These are phyloP conservation scores for Ehretia macrophylla DNA, from an alignment of 257 asterid genomes.

Conservation along the genomic window DNA sequence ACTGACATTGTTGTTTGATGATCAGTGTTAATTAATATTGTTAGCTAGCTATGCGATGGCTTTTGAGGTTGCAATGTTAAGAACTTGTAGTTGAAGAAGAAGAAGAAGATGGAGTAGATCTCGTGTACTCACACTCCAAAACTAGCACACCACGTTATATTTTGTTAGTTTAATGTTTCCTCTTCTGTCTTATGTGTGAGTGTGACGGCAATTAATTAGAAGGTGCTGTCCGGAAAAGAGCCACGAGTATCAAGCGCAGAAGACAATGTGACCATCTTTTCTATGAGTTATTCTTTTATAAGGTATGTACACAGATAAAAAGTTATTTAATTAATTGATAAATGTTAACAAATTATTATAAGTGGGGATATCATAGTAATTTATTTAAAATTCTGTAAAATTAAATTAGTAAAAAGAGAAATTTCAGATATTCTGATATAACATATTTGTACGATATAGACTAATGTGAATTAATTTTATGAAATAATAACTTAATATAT, in stretches of 20 bases:
- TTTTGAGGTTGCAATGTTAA: neutral
- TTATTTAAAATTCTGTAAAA: no score
- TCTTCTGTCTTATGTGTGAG: slow-evolving; percentile 19
- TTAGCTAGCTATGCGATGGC: neutral
- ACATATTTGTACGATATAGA: no score
- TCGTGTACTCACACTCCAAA: neutral
- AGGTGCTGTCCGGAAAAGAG: slow-evolving; percentile 7
- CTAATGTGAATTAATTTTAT: no score
- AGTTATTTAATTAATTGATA: no score
- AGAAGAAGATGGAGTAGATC: neutral
- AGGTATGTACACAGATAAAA: no score
- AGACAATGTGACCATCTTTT: neutral
- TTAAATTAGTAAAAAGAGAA: no score
- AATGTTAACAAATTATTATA: no score
- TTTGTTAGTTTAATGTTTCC: slow-evolving; percentile 21
- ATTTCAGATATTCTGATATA: no score
- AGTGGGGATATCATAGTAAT: no score
- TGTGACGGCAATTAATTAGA: slow-evolving; percentile 28
- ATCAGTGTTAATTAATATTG: neutral
- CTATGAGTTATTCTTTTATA: no score
- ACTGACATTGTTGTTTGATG: slow-evolving; percentile 41
- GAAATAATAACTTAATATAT: no score
- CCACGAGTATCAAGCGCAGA: slow-evolving; percentile 7
- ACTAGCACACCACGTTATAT: slow-evolving; percentile 29
- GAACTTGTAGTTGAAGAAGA: neutral